phyloP scores from a whole-genome alignment of 352 stramenopile species.

The Globisporangium barbulae region DNA sequence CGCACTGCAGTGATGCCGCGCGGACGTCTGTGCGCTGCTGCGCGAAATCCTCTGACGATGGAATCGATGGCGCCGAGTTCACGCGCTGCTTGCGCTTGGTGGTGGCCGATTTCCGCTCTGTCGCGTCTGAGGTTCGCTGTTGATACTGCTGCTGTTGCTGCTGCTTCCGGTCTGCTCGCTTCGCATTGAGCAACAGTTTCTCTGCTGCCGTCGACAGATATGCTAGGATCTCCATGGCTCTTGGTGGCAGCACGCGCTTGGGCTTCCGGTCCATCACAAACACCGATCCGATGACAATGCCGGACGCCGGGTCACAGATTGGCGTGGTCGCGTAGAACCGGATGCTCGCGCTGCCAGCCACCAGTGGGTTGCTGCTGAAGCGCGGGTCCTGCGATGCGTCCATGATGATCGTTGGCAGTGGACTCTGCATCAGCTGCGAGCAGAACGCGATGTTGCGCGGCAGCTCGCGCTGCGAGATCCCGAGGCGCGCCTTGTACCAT shows the following conservation, averaged over 20 bases:
- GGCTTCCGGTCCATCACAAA: constrained; percentile 74
- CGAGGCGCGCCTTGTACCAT: constrained; percentile 75
- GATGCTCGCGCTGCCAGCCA: constrained; percentile 86
- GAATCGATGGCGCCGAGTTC: constrained; percentile 20
- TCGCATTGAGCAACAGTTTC: constrained; percentile 32
- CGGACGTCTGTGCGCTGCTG: constrained; percentile 21
- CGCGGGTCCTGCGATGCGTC: constrained; percentile 81
- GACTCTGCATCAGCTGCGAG: constrained; percentile 42
- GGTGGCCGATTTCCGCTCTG: not conserved
- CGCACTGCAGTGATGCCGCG: constrained; percentile 36
- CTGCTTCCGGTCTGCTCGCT: not conserved
- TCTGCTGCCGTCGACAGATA: constrained; percentile 57
- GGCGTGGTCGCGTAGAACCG: constrained; percentile 90
- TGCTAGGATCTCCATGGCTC: constrained; percentile 60
- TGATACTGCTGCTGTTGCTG: constrained; percentile 3
- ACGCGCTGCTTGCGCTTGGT: constrained; percentile 23
- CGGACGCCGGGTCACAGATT: constrained; percentile 53
- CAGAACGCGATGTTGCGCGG: constrained; percentile 68
- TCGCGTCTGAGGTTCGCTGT: not conserved
- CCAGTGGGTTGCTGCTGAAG: constrained; percentile 85
- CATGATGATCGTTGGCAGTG: constrained; percentile 66
- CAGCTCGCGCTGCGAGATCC: constrained; percentile 58
- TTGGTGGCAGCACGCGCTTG: constrained; percentile 44
- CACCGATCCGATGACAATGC: constrained; percentile 71
- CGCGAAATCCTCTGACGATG: not conserved